Conservation (phyloP, 75 land plant genomes). For the Picea sitchensis region DNA sequence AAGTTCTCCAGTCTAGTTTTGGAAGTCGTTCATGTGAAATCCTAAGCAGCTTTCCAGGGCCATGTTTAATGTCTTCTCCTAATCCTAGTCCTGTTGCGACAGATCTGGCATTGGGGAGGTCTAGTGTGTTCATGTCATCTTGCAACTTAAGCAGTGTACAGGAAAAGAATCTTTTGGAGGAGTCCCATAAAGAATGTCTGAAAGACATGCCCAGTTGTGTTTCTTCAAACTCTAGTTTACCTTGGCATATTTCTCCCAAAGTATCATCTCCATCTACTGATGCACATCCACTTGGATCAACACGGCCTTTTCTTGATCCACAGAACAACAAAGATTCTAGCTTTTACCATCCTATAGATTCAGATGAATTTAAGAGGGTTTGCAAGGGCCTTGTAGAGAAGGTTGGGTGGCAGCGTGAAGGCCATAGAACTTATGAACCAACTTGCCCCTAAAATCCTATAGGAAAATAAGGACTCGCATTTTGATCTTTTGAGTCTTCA, state of each 20-base stretch:
- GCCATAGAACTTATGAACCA: slow-evolving; percentile 90
- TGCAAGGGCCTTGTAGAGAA: slow-evolving; percentile 60
- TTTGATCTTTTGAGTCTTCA: slow-evolving; percentile 96
- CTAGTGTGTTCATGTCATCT: background rate
- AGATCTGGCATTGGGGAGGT: slow-evolving; percentile 59
- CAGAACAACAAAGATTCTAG: background rate
- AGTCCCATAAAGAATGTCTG: slow-evolving; percentile 26
- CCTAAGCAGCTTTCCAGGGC: background rate
- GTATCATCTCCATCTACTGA: background rate
- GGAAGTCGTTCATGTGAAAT: background rate
- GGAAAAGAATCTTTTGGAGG: slow-evolving; percentile 11
- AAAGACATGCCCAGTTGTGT: slow-evolving; percentile 26
- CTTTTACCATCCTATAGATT: slow-evolving; percentile 21
- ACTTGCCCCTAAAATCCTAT: slow-evolving; percentile 69
- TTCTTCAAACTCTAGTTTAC: slow-evolving; percentile 18
- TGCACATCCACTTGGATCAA: slow-evolving; percentile 8
- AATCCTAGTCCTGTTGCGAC: slow-evolving; percentile 52
- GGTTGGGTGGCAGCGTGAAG: slow-evolving; percentile 84
- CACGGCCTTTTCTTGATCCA: background rate
- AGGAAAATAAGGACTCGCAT: slow-evolving; percentile 72
- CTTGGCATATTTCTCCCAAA: slow-evolving; percentile 11
- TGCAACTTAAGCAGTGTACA: background rate
- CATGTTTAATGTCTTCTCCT: slow-evolving; percentile 5
- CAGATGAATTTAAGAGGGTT: slow-evolving; percentile 55
- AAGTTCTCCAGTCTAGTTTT: background rate